Evolutionary conservation across 805 yeast genomes (phyloP).

Genomic region (Wickerhamomyces hampshirensis): DNA sequence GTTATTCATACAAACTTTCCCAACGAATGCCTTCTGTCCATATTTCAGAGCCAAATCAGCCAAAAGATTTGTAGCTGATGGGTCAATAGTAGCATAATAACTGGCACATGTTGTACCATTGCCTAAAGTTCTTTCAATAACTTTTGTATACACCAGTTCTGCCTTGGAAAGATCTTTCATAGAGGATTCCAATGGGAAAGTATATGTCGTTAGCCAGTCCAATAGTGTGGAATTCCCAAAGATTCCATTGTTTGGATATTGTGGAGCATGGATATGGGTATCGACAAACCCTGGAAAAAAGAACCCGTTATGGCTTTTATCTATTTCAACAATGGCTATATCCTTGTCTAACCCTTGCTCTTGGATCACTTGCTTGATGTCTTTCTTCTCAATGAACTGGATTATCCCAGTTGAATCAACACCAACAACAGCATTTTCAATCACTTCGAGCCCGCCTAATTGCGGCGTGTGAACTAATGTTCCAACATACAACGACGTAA

Average conservation of each 20-base stretch:
- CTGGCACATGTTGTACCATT: constrained; percentile 92
- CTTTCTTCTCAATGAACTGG: constrained; percentile 22
- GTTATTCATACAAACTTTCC: constrained; percentile 91
- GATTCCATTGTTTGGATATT: constrained; percentile 76
- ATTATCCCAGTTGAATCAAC: constrained; percentile 41
- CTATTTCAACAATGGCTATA: constrained; percentile 29
- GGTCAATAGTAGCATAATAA: constrained; percentile 86
- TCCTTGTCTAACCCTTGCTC: constrained; percentile 19
- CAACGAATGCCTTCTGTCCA: constrained; percentile 89
- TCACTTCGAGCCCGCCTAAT: constrained; percentile 51
- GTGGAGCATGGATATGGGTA: constrained; percentile 83
- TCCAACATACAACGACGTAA: constrained; percentile 51
- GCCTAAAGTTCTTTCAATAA: constrained; percentile 61
- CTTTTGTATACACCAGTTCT: constrained; percentile 53
- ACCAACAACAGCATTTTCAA: constrained; percentile 54
- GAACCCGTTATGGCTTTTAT: constrained; percentile 41
- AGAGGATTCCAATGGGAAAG: constrained; percentile 83
- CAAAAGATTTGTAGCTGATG: constrained; percentile 66
- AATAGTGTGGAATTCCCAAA: constrained; percentile 81
- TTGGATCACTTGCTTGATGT: too few species aligned
- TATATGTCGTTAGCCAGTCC: constrained; percentile 85
- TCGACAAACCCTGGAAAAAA: constrained; percentile 81
- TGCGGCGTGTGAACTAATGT: constrained; percentile 70
- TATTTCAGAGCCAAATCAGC: constrained; percentile 60
- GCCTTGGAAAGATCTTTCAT: constrained; percentile 55